Base-by-base conservation (phyloP, 108 stramenopile genomes). In the Skeletonema marinoi region DNA sequence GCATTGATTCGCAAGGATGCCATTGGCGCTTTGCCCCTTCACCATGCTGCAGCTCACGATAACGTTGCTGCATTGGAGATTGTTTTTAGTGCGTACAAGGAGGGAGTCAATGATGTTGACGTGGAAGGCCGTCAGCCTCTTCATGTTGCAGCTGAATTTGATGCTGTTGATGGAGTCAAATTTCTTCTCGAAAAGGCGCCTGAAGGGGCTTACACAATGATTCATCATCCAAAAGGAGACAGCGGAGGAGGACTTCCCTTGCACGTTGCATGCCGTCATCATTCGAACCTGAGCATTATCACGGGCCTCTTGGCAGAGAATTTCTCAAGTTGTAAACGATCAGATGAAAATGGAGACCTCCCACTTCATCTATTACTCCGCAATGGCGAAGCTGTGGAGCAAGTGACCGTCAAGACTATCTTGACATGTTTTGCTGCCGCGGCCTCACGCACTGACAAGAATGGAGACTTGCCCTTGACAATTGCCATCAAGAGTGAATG, bases 11-110 rank as follows among this genome's bases (percentile, higher is more conserved):
- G 92, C 65, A 85, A 89, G 31, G 93, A 94, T 72, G 85, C 84
- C 16, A 94, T 94, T 86, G 93, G 93, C n/a, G 93, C 93, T 16
- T 65, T 93, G 21, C 92, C 92, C 9, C 90, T 92, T 46, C 92
- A 92, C 63, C 92, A 92, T 48, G 92, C 92, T 16, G 67, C 92
- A 33, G 92, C 92, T 0, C 89, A 92, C 54, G 85, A 92, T 66
- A 90, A 90, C 38, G 56, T 89, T 21, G 69, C 89, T 38, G 92
- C 92, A 10, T 66, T 92, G 21, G 92, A 92, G 67, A 92, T 92
- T 44, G 87, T 92, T 46, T 86, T 90, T 70, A 87, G 81, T 71
- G 92, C 92, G 25, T 92, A 90, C 81, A 92, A 92, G 66, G 92
- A 92, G 61, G 92, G 92, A 8, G 86, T 92, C 36, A 90, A 92